Percentiles rank a stretch among this genome's conserved stretches.
Conservation (phyloP, 164 flowering plant species). For the Magnolia sinica region DNA sequence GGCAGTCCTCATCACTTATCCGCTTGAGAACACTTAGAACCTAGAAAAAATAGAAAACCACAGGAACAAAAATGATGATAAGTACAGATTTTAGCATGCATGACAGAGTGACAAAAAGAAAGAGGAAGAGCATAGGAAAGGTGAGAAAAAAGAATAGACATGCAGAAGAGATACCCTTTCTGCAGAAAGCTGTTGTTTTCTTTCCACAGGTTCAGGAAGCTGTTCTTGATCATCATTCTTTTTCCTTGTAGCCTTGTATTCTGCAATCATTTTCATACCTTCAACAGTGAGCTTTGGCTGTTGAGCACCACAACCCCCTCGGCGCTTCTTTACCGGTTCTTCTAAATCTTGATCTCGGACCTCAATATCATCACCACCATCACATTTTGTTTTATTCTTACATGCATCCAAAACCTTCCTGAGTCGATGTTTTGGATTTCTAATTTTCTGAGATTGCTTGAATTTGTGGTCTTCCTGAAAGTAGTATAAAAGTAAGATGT, state of each 20-base stretch:
- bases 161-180: conserved; percentile 54
- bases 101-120: neutral
- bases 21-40: conserved; percentile 88
- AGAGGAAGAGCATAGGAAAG: neutral
- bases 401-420: conserved; percentile 85
- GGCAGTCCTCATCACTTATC: conserved; percentile 91
- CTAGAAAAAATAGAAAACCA: conserved; percentile 31
- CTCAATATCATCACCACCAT: conserved; percentile 88
- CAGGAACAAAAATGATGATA: neutral
- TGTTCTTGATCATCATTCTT: conserved; percentile 90
- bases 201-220: conserved; percentile 97
- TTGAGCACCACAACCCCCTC: conserved; percentile 98
- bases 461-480: conserved; percentile 84
- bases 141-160: neutral
- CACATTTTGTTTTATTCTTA: conserved; percentile 88
- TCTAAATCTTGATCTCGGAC: conserved; percentile 64
- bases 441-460: conserved; percentile 84
- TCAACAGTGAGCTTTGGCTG: conserved; percentile 91
- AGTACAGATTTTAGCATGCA: neutral
- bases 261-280: conserved; percentile 99
- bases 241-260: conserved; percentile 83
- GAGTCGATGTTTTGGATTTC: conserved; percentile 76
- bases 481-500: neutral
- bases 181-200: conserved; percentile 90
- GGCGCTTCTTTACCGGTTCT: conserved; percentile 75